Evolutionary conservation across 2,329 filamentous ascomycete genomes (phyloP), one percentile per base, ranked within the genome.

Genomic region (Aureobasidium sp.): DNA sequence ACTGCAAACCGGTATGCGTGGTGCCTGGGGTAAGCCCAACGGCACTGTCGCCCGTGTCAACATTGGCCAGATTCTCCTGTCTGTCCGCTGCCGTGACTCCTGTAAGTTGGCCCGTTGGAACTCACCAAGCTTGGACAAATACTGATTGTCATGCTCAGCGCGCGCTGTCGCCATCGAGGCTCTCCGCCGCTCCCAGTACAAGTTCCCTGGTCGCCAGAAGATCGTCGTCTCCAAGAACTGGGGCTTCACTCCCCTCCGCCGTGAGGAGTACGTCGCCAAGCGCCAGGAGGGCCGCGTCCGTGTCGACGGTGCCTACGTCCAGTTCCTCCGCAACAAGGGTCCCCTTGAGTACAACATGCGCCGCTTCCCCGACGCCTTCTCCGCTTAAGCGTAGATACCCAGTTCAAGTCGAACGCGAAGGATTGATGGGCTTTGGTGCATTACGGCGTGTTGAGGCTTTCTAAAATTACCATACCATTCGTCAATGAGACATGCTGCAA

Each of bases 221-320:
- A 97, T 99, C 84, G 97, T 99, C 76, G 88, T 97, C 82, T 95
- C 90, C 85, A 99, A 97, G 91, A 99, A 99, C 88, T 99, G 94
- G 94, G 94, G 94, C 72, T 99, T 99, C 90, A 99, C 94, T 67
- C 92, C 92, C 77, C 90, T 99, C 74, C 89, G 91, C 75, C 92
- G 94, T 73, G 94, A 97, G 72, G 94, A 99, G 80, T 99, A 97
- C 84, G 83, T 96, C 77, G 86, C 91, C 80, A 90, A 93, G 84
- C 95, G 96, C 86, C 85, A 91, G 77, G 89, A 88, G 74, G 94
- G 94, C 77, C 88, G 86, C 77, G 88, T 99, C 82, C 90, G 93
- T 85, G 89, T 95, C 72, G 94, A 99, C 74, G 94, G 94, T 87
- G 94, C 94, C 74, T 99, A 99, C 82, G 94, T 99, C 72, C 91